Base-by-base conservation (phyloP, 1,139 yeast species). In the Diutina neorugosa region DNA sequence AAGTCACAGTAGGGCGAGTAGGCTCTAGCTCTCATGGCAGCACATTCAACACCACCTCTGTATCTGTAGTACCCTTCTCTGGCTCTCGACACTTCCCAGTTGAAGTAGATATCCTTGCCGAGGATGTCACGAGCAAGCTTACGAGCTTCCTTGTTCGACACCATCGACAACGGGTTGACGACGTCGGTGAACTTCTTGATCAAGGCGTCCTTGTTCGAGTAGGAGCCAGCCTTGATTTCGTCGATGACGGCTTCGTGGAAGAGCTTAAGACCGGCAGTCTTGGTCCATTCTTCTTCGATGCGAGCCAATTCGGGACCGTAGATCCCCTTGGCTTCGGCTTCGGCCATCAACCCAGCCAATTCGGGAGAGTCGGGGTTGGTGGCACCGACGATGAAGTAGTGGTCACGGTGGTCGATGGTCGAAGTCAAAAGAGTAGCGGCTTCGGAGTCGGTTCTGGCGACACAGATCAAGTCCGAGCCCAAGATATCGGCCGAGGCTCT, bases 1-100 rank as follows among this genome's bases (percentile, higher is more conserved):
- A 93, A 78, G 71, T 93, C 98, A 55, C 95, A 90, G 70, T 85
- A 91, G 60, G 97, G 97, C 56, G 96, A 91, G 68, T 78, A 93
- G 47, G 96, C 96, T 67, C 96, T 84, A 60, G 96, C 98, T 71
- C 98, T 85, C 86, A 89, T 91, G 57, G 91, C 87, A 54, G 98
- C 96, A 78, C 97, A 90, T 76, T 89, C 93, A 57, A 96, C 89
- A 65, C 98, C 98, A 67, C 98, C 98, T 65, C 76, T 77, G 83
- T 90, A 91, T 69, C 96, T 82, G 83, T 91, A 93, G 81, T 86
- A 88, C 63, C 98, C 98, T 75, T 93, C 98, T 70, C 97, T 81
- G 60, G 89, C 96, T 72, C 98, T 85, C 63, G 97, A 86, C 58
- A 86, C 83, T 58, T 93, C 98, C 98, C 98, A 93, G 80, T 93